phyloP scores from a whole-genome alignment of 2,329 filamentous ascomycete genomes.

The Fusarium sp. region DNA sequence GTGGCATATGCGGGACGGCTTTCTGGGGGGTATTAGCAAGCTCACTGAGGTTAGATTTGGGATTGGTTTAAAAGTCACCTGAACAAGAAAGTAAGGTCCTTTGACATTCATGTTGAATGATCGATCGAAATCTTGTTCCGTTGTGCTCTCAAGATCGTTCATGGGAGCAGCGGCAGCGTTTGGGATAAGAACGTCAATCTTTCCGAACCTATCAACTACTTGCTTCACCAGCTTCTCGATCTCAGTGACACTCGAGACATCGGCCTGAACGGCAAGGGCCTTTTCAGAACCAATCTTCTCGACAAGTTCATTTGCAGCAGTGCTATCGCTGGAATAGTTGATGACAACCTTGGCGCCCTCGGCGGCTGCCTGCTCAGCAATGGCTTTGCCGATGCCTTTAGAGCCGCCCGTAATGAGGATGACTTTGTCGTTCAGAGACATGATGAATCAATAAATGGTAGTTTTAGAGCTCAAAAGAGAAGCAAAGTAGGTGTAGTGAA shows the following conservation, averaged over 20 bases:
- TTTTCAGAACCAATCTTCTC: background rate
- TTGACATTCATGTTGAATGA: background rate
- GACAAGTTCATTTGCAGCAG: background rate
- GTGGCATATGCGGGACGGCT: background rate
- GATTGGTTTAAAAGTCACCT: background rate
- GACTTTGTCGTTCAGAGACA: background rate
- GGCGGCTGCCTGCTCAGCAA: background rate
- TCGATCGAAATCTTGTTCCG: background rate
- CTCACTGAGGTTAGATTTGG: too few species aligned
- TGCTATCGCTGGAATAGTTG: background rate
- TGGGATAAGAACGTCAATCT: background rate
- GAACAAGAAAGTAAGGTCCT: background rate
- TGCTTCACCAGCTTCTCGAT: background rate
- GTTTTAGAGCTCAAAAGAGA: background rate
- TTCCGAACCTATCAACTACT: background rate
- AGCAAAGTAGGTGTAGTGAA: too few species aligned
- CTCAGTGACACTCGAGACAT: background rate
- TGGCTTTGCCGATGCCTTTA: background rate
- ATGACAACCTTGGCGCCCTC: background rate
- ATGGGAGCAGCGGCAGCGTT: background rate
- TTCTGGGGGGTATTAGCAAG: background rate
- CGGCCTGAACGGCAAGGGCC: background rate
- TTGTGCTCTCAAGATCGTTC: background rate
- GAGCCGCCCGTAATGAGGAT: background rate
- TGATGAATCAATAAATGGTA: background rate